Conservation (phyloP, 495 filamentous ascomycete genomes). For the Gamarada debralockiae region DNA sequence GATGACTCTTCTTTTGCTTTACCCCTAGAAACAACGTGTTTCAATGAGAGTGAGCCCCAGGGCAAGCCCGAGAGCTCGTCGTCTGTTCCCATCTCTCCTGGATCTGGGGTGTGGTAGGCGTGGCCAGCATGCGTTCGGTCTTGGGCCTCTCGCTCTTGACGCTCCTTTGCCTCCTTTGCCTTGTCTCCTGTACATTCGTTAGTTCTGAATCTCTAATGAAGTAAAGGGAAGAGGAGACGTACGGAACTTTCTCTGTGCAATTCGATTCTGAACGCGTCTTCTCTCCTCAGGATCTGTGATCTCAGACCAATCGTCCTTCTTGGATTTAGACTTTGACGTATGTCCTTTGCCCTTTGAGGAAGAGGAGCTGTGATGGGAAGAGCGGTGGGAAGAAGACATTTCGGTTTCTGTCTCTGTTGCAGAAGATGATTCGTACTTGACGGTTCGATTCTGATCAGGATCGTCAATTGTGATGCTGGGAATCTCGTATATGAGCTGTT, state of each 20-base stretch:
- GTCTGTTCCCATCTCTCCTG: conserved; percentile 43
- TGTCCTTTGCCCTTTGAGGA: conserved; percentile 20
- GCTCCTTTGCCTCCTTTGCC: conserved; percentile 52
- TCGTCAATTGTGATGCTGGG: conserved; percentile 22
- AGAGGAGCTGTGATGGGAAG: conserved; percentile 15
- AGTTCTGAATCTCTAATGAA: background rate
- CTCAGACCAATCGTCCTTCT: conserved; percentile 56
- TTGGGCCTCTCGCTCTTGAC: conserved; percentile 48
- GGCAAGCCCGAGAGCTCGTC: conserved; percentile 55
- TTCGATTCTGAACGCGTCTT: conserved; percentile 56
- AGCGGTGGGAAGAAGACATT: conserved; percentile 25
- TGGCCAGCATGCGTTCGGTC: conserved; percentile 51
- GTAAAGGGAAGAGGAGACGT: conserved; percentile 20
- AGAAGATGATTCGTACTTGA: conserved; percentile 13
- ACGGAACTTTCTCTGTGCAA: conserved; percentile 60
- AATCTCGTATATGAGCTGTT: background rate
- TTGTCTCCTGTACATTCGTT: conserved; percentile 47
- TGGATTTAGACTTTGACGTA: conserved; percentile 24
- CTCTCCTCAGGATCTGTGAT: conserved; percentile 56
- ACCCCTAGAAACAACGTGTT: conserved; percentile 49
- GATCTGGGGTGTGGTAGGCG: conserved; percentile 50
- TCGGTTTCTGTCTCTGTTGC: conserved; percentile 25
- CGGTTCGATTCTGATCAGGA: conserved; percentile 16
- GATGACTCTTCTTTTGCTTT: conserved; percentile 41
- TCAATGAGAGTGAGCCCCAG: conserved; percentile 58